Percentiles rank a stretch among this genome's conserved stretches.
Evolutionary conservation across 441 rosid genomes (phyloP).

Genomic region (Melianthus villosus): DNA sequence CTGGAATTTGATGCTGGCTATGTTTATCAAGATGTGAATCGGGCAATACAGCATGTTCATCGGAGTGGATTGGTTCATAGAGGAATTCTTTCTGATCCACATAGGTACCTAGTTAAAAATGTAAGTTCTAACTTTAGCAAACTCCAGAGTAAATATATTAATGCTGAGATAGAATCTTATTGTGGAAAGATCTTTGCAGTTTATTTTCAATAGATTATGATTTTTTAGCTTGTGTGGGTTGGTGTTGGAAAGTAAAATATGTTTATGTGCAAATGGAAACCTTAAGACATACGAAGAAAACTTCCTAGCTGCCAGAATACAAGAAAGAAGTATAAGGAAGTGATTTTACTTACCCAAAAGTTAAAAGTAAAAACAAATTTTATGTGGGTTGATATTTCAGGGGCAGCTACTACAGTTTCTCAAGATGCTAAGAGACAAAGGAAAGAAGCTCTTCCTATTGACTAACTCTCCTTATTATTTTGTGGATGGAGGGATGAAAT

Average conservation of each 20-base stretch:
- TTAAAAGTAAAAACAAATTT: background rate
- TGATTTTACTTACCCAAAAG: background rate
- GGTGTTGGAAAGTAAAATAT: background rate
- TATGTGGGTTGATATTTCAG: slow-evolving; percentile 26
- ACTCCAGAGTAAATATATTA: background rate
- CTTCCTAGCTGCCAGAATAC: no score
- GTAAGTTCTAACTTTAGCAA: slow-evolving; percentile 19
- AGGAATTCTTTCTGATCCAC: slow-evolving; percentile 80
- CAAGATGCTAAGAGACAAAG: slow-evolving; percentile 67
- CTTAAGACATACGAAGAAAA: no score
- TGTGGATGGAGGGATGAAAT: slow-evolving; percentile 92
- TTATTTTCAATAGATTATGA: background rate
- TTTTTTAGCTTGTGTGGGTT: no score
- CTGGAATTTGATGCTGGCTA: slow-evolving; percentile 84
- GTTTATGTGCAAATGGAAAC: background rate
- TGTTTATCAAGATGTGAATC: slow-evolving; percentile 83
- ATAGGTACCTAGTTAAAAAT: slow-evolving; percentile 65
- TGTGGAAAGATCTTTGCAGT: background rate
- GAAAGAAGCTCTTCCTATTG: slow-evolving; percentile 82
- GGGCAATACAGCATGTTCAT: slow-evolving; percentile 92
- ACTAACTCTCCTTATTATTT: slow-evolving; percentile 91
- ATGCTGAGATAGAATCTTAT: background rate
- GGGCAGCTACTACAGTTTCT: slow-evolving; percentile 48
- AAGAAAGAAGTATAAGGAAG: no score
- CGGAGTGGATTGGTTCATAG: slow-evolving; percentile 80